Conservation (phyloP, 75 land plant genomes). For the Pinus taeda region DNA sequence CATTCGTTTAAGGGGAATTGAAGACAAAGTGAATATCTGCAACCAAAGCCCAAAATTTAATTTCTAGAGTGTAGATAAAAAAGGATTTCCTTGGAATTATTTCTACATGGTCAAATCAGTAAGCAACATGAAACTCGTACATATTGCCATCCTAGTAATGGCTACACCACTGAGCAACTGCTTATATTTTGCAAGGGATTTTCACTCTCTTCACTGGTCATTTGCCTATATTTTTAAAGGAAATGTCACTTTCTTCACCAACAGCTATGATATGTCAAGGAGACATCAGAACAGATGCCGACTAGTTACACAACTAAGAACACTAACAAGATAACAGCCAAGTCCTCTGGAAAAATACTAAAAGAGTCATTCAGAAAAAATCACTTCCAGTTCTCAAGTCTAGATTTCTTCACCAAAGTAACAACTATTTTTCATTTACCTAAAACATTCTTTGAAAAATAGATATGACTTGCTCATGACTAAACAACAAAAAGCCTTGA, state of each 20-base stretch:
- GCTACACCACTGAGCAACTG: neutral
- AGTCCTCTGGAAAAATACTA: neutral
- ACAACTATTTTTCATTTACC: too few relatives aligned
- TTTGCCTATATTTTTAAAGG: neutral
- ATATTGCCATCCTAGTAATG: neutral
- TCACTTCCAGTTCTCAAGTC: neutral
- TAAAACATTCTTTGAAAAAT: neutral
- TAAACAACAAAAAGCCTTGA: neutral
- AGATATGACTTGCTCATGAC: neutral
- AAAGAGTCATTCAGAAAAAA: neutral
- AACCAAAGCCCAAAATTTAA: slow-evolving; percentile 7
- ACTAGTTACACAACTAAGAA: neutral
- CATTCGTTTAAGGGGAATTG: slow-evolving; percentile 74
- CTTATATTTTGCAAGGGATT: neutral
- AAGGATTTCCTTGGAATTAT: neutral
- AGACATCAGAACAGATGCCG: neutral
- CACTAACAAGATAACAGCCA: neutral
- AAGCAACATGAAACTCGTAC: neutral
- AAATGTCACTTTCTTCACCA: neutral
- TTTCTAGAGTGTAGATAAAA: neutral
- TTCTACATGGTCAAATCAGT: neutral
- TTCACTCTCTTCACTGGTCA: neutral
- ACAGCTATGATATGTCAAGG: neutral
- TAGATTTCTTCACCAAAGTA: too few relatives aligned
- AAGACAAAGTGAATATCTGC: slow-evolving; percentile 89